Base-by-base conservation (phyloP, 192 early-diverging fungal species). In the Backusella sp. region DNA sequence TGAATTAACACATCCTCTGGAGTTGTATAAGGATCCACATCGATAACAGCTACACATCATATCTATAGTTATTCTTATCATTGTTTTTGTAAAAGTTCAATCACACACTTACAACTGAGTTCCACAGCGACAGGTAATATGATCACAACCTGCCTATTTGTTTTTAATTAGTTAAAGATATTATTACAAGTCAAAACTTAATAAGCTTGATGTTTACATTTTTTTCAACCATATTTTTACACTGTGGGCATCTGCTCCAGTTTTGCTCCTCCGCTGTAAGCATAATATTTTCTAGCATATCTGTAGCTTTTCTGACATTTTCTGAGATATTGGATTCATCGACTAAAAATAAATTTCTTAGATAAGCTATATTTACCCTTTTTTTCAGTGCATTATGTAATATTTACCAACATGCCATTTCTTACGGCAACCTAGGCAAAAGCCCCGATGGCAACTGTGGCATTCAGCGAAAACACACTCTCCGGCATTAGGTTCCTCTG, bases 321-420 rank as follows among this genome's bases (percentile, higher is more conserved):
- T 49, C 46, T n/a, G 46, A 49, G 17, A n/a, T 14, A 9, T 3
- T 4, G 12, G 21, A 1, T 28, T 26, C 11, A 28, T 62, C 23
- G 28, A 9, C 23, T 28, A 28, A 62, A 28, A 28, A 28, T 14
- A n/a, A 28, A 5, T 21, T 56, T 56, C n/a, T 56, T 56, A 56
- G n/a, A 2, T 28, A 12, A 28, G 9, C 12, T 28, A 23, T 56
- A 39, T 39, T 39, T 4, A 1, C 26, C n/a, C 9, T 28, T 62
- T 14, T 28, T 28, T 62, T 12, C 23, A 59, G 3, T 23, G 11
- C 3, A 59, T 26, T 9, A 9, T 23, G 53, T 3, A 59, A 68
- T 37, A 68, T 35, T 21, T 37, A 68, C 67, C 67, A 37, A 12
- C 17, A 67, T 68, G 67, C 67, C 67, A 68, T 23, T 34, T 19